A percentile compares a stretch with the other conserved stretches of the same genome.
These are phyloP conservation scores for Echria macrotheca DNA, from an alignment of 495 filamentous ascomycete species.

Conservation along the genomic window DNA sequence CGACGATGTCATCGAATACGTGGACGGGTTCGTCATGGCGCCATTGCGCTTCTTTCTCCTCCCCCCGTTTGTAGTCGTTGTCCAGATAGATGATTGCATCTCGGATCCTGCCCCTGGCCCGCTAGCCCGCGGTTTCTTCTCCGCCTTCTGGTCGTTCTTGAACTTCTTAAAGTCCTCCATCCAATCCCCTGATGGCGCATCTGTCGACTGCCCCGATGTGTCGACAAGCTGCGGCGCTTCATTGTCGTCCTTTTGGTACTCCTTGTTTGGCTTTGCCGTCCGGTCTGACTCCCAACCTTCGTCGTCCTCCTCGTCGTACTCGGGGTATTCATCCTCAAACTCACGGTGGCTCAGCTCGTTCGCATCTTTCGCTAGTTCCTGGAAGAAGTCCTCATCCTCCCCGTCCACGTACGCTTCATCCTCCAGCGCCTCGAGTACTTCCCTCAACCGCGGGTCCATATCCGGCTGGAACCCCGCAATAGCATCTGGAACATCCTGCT, in stretches of 20 bases:
- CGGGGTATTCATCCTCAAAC: slow-evolving; percentile 28
- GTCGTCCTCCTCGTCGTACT: slow-evolving; percentile 49
- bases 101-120: slow-evolving; percentile 47
- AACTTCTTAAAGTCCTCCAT: slow-evolving; percentile 85
- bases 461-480: slow-evolving; percentile 93
- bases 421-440: slow-evolving; percentile 90
- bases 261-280: slow-evolving; percentile 66
- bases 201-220: slow-evolving; percentile 34
- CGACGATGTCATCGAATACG: slow-evolving; percentile 96
- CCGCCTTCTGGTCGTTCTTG: slow-evolving; percentile 64
- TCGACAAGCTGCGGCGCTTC: slow-evolving; percentile 46
- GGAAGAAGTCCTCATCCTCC: slow-evolving; percentile 78
- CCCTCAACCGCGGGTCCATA: slow-evolving; percentile 92
- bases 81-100: slow-evolving; percentile 69
- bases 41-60: slow-evolving; percentile 86
- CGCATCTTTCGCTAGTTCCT: slow-evolving; percentile 65
- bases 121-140: slow-evolving; percentile 35
- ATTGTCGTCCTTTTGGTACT: slow-evolving; percentile 39
- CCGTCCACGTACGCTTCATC: slow-evolving; percentile 90
- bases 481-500: slow-evolving; percentile 86
- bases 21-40: slow-evolving; percentile 79
- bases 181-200: slow-evolving; percentile 62
- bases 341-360: slow-evolving; percentile 51
- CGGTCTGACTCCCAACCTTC: slow-evolving; percentile 93
- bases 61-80: slow-evolving; percentile 66